Percentiles rank a stretch among this genome's conserved stretches.
These are phyloP conservation scores for Aureobasidium namibiae DNA, from an alignment of 2,329 filamentous ascomycete genomes.

Conservation along the genomic window DNA sequence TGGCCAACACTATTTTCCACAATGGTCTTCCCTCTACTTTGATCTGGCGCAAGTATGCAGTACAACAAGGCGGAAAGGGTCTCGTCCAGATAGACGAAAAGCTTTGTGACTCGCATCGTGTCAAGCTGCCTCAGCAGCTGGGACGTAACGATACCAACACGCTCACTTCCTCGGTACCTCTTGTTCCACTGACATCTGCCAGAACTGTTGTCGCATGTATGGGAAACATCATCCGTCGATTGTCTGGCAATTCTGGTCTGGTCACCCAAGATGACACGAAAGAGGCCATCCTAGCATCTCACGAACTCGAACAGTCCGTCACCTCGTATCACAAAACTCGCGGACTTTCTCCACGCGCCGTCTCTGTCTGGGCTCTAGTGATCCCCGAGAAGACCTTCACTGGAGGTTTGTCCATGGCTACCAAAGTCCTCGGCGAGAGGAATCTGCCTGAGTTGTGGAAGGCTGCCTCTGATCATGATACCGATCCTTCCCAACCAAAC, in stretches of 20 bases:
- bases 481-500: background rate
- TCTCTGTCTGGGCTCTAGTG: constrained; percentile 67
- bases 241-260: constrained; percentile 37
- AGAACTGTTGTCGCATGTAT: constrained; percentile 57
- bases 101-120: constrained; percentile 6
- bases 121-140: background rate
- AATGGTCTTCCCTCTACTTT: constrained; percentile 58
- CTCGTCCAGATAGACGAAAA: background rate
- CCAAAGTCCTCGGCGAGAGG: background rate
- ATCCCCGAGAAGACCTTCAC: constrained; percentile 36
- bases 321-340: constrained; percentile 46
- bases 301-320: constrained; percentile 61
- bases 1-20: constrained; percentile 72
- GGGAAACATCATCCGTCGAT: constrained; percentile 68
- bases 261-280: background rate
- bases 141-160: background rate
- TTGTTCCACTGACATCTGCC: constrained; percentile 56
- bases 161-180: constrained; percentile 33
- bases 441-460: constrained; percentile 4
- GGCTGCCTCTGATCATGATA: background rate
- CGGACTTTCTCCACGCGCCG: constrained; percentile 35
- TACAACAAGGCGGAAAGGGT: background rate
- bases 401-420: background rate
- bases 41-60: constrained; percentile 14
- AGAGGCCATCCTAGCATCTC: constrained; percentile 51